A percentile compares a stretch with the other conserved stretches of the same genome.
These are phyloP conservation scores for Boletus nobilissimus DNA, from an alignment of 1,284 basidiomycete species.

Conservation along the genomic window DNA sequence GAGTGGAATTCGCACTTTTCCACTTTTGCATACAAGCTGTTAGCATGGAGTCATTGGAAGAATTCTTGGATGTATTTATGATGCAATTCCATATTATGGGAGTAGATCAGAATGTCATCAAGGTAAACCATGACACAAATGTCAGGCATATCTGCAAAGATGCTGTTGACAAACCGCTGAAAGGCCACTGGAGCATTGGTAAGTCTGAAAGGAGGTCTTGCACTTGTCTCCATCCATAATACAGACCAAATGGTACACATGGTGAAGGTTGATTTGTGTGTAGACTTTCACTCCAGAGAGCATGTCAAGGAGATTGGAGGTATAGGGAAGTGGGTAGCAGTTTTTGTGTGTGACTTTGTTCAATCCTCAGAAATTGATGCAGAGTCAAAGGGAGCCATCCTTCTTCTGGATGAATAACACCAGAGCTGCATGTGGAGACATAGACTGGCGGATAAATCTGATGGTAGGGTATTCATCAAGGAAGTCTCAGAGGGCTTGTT, in stretches of 20 bases:
- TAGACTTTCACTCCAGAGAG: not conserved
- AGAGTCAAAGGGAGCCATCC: not conserved
- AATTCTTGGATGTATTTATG: not conserved
- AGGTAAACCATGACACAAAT: slow-evolving; percentile 1
- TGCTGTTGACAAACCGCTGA: not conserved
- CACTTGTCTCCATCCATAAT: not conserved
- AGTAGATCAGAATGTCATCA: slow-evolving; percentile 3
- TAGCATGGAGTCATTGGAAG: not conserved
- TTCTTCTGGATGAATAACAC: not conserved
- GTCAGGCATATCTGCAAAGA: not conserved
- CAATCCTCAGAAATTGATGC: not conserved
- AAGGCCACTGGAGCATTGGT: not conserved
- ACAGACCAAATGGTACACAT: slow-evolving; percentile 1
- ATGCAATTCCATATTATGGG: not conserved
- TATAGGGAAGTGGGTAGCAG: not conserved
- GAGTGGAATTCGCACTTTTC: slow-evolving; percentile 40
- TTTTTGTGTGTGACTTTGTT: not conserved
- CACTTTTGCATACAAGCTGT: not conserved
- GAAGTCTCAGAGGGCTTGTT: not conserved
- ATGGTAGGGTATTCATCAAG: not conserved
- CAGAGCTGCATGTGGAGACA: not conserved
- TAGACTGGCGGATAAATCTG: not conserved
- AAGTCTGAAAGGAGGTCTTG: not conserved
- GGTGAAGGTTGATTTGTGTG: not conserved
- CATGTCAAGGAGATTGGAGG: not conserved